phyloP scores from a whole-genome alignment of 2,329 filamentous ascomycete genomes.

The Saccharata proteae region DNA sequence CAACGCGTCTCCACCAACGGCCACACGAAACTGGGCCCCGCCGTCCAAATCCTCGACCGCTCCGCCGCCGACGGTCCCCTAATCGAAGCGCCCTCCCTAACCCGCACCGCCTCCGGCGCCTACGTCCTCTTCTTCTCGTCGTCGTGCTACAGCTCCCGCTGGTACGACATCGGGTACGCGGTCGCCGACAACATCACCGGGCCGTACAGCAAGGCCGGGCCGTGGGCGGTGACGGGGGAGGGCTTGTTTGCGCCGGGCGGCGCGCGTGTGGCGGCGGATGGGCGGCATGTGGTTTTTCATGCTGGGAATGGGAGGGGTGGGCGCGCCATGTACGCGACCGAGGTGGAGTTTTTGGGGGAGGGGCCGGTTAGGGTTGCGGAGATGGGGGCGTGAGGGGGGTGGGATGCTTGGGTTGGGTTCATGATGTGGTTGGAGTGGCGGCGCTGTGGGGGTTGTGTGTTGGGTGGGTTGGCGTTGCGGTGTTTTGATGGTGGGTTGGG shows the following conservation, averaged over 20 bases:
- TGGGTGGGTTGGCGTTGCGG: no score
- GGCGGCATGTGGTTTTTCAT: constrained; percentile 7
- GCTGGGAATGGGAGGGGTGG: neutral
- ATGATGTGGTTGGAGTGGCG: no score
- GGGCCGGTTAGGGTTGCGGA: constrained; percentile 3
- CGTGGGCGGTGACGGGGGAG: constrained; percentile 8
- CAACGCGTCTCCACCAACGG: constrained; percentile 42
- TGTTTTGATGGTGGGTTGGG: no score
- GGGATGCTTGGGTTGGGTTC: no score
- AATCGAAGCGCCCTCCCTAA: constrained; percentile 48
- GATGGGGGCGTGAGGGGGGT: neutral
- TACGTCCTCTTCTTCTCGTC: constrained; percentile 54
- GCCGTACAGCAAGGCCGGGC: constrained; percentile 12
- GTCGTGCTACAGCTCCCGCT: constrained; percentile 42
- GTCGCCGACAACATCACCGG: constrained; percentile 24
- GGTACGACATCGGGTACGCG: constrained; percentile 51
- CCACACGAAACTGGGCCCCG: constrained; percentile 38
- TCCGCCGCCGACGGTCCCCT: constrained; percentile 38
- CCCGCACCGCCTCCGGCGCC: constrained; percentile 32
- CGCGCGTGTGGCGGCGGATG: constrained; percentile 8
- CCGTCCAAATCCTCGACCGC: constrained; percentile 37
- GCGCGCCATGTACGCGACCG: constrained; percentile 4
- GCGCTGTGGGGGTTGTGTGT: no score
- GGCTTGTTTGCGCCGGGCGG: constrained; percentile 11
- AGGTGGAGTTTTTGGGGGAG: neutral